A percentile compares a stretch with the other conserved stretches of the same genome.
Conservation (phyloP, 164 flowering plant species). For the Aristolochia contorta region DNA sequence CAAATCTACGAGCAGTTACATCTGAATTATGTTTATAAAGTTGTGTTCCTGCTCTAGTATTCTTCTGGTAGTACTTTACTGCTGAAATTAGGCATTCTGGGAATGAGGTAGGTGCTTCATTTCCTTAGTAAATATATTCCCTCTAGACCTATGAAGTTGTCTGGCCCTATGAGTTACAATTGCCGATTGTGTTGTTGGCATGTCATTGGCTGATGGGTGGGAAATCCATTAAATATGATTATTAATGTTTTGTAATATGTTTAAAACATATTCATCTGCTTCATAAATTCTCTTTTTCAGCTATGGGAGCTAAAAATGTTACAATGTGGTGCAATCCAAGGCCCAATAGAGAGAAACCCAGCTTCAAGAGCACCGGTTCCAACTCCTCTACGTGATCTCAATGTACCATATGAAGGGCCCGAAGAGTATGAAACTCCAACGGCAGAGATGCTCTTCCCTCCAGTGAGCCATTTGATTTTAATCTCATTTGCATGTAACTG, state of each 20-base stretch:
- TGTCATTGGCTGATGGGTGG: not conserved
- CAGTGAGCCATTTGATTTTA: constrained; percentile 3
- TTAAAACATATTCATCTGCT: no score
- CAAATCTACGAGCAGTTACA: no score
- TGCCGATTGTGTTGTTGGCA: no score
- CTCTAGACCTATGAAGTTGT: no score
- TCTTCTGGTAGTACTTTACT: no score
- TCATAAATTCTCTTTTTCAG: constrained; percentile 4
- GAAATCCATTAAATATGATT: not conserved
- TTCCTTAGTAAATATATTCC: no score
- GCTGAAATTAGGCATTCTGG: no score
- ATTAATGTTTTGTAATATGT: not conserved
- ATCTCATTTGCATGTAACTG: not conserved
- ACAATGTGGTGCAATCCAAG: constrained; percentile 14
- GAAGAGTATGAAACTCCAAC: constrained; percentile 20
- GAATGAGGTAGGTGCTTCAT: no score
- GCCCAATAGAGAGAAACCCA: constrained; percentile 9
- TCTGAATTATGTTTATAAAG: no score
- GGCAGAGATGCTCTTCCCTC: constrained; percentile 18
- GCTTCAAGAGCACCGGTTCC: constrained; percentile 5
- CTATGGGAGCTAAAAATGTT: constrained; percentile 19
- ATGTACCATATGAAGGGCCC: constrained; percentile 16
- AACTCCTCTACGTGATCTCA: constrained; percentile 16
- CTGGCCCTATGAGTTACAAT: no score
- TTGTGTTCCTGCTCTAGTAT: no score